These are phyloP conservation scores for Aspergillus avenaceus DNA, from an alignment of 495 filamentous ascomycete species.

Conservation along the genomic window DNA sequence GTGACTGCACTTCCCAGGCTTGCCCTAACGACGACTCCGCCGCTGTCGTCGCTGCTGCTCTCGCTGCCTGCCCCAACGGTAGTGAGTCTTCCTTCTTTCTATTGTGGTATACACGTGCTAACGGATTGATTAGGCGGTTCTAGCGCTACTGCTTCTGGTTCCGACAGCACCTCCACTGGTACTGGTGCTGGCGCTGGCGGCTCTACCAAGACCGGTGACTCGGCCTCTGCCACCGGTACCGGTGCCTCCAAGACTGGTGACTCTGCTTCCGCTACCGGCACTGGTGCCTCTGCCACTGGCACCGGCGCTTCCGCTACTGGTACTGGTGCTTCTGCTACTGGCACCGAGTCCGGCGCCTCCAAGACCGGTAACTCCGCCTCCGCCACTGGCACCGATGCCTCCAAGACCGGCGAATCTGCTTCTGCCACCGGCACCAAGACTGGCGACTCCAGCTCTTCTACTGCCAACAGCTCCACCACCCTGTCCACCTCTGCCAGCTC, in stretches of 20 bases:
- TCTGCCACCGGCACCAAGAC: constrained; percentile 12
- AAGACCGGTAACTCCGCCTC: constrained; percentile 11
- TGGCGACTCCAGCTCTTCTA: constrained; percentile 9
- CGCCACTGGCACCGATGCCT: constrained; percentile 4
- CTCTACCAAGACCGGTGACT: constrained; percentile 5
- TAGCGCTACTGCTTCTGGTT: constrained; percentile 15
- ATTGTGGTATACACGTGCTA: constrained; percentile 3
- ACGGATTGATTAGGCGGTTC: constrained; percentile 12
- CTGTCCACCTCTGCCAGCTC: constrained; percentile 5
- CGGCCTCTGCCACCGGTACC: constrained; percentile 10
- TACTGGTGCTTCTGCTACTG: constrained; percentile 6
- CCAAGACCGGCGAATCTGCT: constrained; percentile 7
- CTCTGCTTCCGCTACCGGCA: constrained; percentile 1
- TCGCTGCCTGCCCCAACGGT: constrained; percentile 30
- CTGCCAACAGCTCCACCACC: constrained; percentile 8
- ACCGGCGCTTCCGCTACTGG: constrained; percentile 8
- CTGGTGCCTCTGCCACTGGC: constrained; percentile 3
- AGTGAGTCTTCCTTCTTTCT: constrained; percentile 2
- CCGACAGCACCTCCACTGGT: constrained; percentile 22
- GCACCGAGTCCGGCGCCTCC: constrained; percentile 7
- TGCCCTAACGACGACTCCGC: constrained; percentile 50
- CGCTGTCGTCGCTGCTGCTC: constrained; percentile 33
- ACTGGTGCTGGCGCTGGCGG: constrained; percentile 21
- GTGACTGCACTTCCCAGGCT: constrained; percentile 68
- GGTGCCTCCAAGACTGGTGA: constrained; percentile 3